Conservation (phyloP, 306 rosid species). For the Rosa rugosa region DNA sequence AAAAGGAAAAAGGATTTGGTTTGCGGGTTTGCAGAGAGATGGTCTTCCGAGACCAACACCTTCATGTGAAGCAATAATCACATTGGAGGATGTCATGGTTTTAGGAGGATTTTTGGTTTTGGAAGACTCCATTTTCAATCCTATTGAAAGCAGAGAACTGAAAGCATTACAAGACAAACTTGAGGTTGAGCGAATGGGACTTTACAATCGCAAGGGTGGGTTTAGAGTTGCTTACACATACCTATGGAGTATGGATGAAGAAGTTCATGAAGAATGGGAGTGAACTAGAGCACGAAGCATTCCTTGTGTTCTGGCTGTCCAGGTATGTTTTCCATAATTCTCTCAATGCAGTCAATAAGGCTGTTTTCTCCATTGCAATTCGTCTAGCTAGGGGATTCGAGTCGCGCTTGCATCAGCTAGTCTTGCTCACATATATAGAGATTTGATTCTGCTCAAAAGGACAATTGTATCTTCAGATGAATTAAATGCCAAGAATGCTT, state of each 20-base stretch:
- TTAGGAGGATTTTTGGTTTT: slow-evolving; percentile 27
- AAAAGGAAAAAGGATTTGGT: slow-evolving; percentile 13
- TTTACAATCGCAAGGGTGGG: neutral
- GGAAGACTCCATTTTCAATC: slow-evolving; percentile 12
- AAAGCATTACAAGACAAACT: slow-evolving; percentile 1
- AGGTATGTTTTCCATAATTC: too few relatives aligned
- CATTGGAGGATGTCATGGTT: slow-evolving; percentile 55
- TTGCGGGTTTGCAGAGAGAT: slow-evolving; percentile 37
- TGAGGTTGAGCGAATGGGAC: neutral
- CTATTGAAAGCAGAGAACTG: neutral
- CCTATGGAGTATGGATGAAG: slow-evolving; percentile 25
- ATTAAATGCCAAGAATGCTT: neutral
- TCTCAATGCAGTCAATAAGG: too few relatives aligned
- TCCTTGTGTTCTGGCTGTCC: too few relatives aligned
- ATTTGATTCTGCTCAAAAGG: slow-evolving; percentile 12
- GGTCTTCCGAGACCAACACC: slow-evolving; percentile 41
- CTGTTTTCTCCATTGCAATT: too few relatives aligned
- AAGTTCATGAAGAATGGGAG: slow-evolving; percentile 31
- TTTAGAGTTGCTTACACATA: too few relatives aligned
- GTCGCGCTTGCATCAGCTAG: slow-evolving; percentile 18
- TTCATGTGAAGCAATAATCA: slow-evolving; percentile 51
- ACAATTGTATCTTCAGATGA: slow-evolving; percentile 17
- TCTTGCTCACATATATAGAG: slow-evolving; percentile 19
- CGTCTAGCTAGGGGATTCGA: neutral
- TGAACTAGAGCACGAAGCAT: neutral